Base-by-base conservation (phyloP, 148 eudicot genomes). In the Selenicereus undatus region DNA sequence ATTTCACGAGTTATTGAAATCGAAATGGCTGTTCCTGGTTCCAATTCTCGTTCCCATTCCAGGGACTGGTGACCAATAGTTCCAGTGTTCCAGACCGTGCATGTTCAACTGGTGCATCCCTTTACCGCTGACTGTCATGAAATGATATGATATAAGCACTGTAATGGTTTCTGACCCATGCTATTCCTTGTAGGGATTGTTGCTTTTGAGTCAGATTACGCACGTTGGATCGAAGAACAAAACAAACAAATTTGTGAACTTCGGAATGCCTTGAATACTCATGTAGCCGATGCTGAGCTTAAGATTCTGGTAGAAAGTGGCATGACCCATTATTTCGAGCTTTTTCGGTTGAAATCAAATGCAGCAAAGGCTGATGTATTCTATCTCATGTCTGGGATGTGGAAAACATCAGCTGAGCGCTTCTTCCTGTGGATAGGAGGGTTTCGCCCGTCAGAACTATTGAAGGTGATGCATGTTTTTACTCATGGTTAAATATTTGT, bases 371-470 rank as follows among this genome's bases (percentile, higher is more conserved):
- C 88, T n/a, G 97, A 93, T 58, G 93, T 92, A 62, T 92, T 91
- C 75, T 92, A 92, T 81, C 83, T 95, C 65, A 93, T 92, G 86
- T 91, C 97, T 76, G 99, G 99, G 79, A 87, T 89, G 86, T 95
- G 99, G 97, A 90, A 87, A 82, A 91, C 99, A 56, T 76, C 99
- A 73, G 89, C 91, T 29, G 99, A 95, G 62, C 90, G 95, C 50
- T 88, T 93, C 85, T 95, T 95, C 90, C 85, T 88, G 79, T 95
- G 99, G 99, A 95, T 95, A 36, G 99, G 99, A 71, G 99, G 99
- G 50, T 95, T 92, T 85, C 93, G 99, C 58, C 99, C 99, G 24
- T 95, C 99, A 4, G 99, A 93, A 72, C 81, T 95, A 79, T 86
- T 95, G 48, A 91, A 91, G 99, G 99, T 93, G 76, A 84, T 24